phyloP scores from a whole-genome alignment of 2,329 filamentous ascomycete genomes.

The Lecanoromycetidae sp. region DNA sequence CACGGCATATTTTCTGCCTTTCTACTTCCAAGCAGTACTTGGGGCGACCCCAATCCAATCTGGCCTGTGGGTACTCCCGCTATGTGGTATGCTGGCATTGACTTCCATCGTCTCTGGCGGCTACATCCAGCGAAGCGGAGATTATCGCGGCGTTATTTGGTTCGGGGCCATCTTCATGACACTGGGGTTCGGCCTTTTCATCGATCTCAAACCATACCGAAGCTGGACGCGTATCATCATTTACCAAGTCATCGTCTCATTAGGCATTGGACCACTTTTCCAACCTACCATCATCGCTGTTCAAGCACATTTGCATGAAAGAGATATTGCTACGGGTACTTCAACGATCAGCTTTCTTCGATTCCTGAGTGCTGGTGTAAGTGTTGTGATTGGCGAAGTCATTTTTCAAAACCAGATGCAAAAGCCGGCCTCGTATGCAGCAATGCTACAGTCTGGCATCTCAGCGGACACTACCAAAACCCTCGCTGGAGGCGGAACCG shows the following conservation, averaged over 20 bases:
- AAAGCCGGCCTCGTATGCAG: conserved; percentile 23
- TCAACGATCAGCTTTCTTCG: conserved; percentile 36
- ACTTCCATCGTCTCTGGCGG: neutral
- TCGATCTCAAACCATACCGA: conserved; percentile 26
- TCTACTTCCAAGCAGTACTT: conserved; percentile 21
- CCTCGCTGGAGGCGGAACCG: conserved; percentile 26
- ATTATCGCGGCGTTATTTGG: neutral
- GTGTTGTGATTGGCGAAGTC: conserved; percentile 19
- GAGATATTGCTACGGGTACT: conserved; percentile 35
- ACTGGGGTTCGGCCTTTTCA: conserved; percentile 12
- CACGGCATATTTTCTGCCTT: conserved; percentile 17
- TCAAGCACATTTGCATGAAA: conserved; percentile 40
- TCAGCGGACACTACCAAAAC: conserved; percentile 17
- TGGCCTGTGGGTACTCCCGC: conserved; percentile 17
- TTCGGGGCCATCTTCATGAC: neutral
- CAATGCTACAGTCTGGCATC: conserved; percentile 24
- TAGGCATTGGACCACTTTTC: conserved; percentile 48
- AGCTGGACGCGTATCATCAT: conserved; percentile 33
- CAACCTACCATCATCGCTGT: conserved; percentile 44
- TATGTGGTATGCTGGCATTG: conserved; percentile 10
- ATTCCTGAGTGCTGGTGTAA: conserved; percentile 19
- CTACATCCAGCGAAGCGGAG: neutral
- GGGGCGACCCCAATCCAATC: conserved; percentile 15
- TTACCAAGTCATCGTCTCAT: conserved; percentile 38
- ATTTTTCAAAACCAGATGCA: conserved; percentile 16